A percentile compares a stretch with the other conserved stretches of the same genome.
phyloP scores from a whole-genome alignment of 495 filamentous ascomycete species.

The Hyaloscypha bicolor region DNA sequence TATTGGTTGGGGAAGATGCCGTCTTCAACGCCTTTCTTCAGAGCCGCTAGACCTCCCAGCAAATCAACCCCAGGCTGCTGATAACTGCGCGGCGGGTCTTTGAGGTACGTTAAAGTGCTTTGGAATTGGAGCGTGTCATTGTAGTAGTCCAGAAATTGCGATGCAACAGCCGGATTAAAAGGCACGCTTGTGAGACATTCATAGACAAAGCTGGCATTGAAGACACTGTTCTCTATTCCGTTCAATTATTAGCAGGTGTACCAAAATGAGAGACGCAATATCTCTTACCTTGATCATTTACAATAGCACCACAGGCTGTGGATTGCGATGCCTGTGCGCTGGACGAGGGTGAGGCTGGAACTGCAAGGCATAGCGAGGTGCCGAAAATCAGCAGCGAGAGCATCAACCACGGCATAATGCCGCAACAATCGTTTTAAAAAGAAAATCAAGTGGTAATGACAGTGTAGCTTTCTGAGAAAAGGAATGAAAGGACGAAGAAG shows the following conservation, averaged over 20 bases:
- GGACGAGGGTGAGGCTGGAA: neutral
- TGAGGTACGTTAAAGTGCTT: conserved; percentile 55
- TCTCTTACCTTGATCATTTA: conserved; percentile 6
- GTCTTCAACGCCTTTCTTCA: conserved; percentile 43
- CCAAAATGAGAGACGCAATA: neutral
- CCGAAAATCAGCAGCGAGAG: neutral
- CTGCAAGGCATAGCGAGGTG: neutral
- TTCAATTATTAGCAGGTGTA: conserved; percentile 7
- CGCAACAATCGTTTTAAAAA: neutral
- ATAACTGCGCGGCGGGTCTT: conserved; percentile 57
- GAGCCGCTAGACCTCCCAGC: conserved; percentile 43
- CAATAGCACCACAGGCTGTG: conserved; percentile 22
- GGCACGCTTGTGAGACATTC: conserved; percentile 59
- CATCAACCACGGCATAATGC: neutral
- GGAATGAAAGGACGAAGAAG: neutral
- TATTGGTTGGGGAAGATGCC: conserved; percentile 50
- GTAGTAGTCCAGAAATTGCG: conserved; percentile 54
- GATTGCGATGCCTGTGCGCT: conserved; percentile 6
- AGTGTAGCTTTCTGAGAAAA: neutral
- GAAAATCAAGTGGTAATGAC: neutral
- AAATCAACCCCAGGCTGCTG: conserved; percentile 57
- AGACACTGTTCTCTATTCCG: conserved; percentile 25
- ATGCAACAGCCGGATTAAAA: conserved; percentile 53
- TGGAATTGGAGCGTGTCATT: conserved; percentile 61
- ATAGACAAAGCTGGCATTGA: conserved; percentile 45